Percentiles rank a stretch among this genome's conserved stretches.
phyloP scores from a whole-genome alignment of 371 early-diverging fungal species.

The Parasitella parasitica region DNA sequence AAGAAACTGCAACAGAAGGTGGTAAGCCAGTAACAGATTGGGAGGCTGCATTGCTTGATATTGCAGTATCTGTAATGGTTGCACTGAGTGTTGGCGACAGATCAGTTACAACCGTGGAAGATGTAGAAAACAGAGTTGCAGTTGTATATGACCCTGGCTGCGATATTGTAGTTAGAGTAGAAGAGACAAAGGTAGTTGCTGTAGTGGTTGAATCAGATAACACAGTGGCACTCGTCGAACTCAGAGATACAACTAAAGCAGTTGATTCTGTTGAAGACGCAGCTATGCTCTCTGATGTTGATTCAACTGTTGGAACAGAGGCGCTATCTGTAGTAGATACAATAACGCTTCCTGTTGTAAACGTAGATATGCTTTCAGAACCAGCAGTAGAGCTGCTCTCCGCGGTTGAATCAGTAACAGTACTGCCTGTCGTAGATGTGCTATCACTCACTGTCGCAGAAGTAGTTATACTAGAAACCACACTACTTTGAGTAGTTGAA shows the following conservation, averaged over 20 bases:
- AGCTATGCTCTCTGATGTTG: neutral
- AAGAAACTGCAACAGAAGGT: neutral
- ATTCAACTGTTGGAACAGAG: neutral
- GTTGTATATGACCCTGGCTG: neutral
- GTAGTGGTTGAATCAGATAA: too few species aligned
- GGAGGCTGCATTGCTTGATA: neutral
- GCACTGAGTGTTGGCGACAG: neutral
- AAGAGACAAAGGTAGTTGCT: too few species aligned
- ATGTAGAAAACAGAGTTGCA: neutral
- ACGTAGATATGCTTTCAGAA: neutral
- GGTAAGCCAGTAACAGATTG: neutral
- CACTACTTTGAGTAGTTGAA: neutral
- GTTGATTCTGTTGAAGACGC: neutral
- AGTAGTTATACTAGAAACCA: neutral
- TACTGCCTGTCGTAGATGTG: neutral
- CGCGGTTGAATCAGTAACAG: neutral
- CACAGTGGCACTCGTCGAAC: too few species aligned
- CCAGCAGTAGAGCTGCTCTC: neutral
- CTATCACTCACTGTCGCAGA: neutral
- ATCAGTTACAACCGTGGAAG: neutral
- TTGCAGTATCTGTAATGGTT: neutral
- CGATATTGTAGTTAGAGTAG: neutral
- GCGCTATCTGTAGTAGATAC: neutral
- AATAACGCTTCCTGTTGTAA: neutral
- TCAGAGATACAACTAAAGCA: too few species aligned